Conservation (phyloP, 768 basidiomycete genomes). For the Kwoniella pini region DNA sequence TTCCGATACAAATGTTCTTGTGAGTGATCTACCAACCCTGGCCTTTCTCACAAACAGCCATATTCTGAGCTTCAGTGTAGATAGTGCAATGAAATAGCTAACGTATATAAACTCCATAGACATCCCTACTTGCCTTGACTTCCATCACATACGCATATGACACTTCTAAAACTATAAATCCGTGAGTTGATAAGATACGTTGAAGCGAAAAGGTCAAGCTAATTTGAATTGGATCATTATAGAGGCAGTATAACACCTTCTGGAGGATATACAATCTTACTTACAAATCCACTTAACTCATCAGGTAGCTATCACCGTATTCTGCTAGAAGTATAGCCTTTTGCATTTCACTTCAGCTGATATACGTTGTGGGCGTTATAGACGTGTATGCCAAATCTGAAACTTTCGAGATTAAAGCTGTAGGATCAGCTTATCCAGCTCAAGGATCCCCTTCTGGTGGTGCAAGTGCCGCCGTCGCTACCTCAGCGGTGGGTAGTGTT, state of each 20-base stretch:
- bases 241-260: conserved; percentile 24
- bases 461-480: background rate
- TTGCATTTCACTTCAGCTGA: background rate
- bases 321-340: background rate
- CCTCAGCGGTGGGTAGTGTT: conserved; percentile 9
- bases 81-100: background rate
- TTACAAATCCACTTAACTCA: conserved; percentile 51
- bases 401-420: conserved; percentile 52
- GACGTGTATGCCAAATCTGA: conserved; percentile 52
- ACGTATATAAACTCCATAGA: conserved; percentile 6
- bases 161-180: conserved; percentile 37
- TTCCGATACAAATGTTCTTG: conserved; percentile 33
- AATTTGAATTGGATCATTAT: too few relatives aligned
- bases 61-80: too few relatives aligned
- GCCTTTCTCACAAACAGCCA: too few relatives aligned
- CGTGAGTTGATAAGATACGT: conserved; percentile 31
- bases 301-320: conserved; percentile 25
- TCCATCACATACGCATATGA: conserved; percentile 17
- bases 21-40: conserved; percentile 33
- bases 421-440: conserved; percentile 48
- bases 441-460: conserved; percentile 17
- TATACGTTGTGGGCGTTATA: conserved; percentile 2
- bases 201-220: background rate
- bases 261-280: conserved; percentile 41
- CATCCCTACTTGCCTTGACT: conserved; percentile 31